Evolutionary conservation across 2,329 filamentous ascomycete genomes (phyloP).

Genomic region (Sclerotinia spermophila): DNA sequence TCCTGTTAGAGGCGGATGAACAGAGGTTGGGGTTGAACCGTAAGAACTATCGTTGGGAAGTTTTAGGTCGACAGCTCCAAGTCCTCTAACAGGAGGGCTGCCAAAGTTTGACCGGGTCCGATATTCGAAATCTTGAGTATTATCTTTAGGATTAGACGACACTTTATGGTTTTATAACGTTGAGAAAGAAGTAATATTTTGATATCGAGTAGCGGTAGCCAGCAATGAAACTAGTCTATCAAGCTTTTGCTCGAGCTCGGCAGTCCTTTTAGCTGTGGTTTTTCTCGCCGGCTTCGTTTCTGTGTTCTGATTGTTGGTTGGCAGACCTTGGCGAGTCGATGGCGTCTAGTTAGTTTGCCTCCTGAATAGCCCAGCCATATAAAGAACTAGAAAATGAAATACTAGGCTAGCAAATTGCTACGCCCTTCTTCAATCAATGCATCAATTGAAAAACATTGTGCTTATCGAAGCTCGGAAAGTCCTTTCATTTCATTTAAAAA

Average conservation of each 20-base stretch:
- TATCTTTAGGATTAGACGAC: background rate
- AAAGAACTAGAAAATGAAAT: background rate
- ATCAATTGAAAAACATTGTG: background rate
- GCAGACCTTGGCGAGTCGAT: constrained; percentile 22
- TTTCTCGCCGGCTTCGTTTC: constrained; percentile 18
- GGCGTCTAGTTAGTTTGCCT: constrained; percentile 10
- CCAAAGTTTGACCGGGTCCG: background rate
- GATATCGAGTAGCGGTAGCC: background rate
- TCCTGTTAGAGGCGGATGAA: background rate
- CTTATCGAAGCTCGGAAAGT: background rate
- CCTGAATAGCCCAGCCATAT: background rate
- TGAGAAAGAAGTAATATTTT: background rate
- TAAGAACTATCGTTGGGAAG: constrained; percentile 1
- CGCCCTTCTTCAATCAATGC: background rate
- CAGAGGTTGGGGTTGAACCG: background rate
- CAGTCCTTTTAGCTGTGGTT: constrained; percentile 21
- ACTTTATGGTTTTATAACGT: background rate
- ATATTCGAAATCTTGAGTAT: background rate
- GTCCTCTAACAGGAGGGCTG: background rate
- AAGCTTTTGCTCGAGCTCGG: constrained; percentile 25
- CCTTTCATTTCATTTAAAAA: background rate
- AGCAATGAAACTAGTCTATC: constrained; percentile 22
- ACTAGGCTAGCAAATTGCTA: background rate
- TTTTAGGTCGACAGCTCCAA: background rate
- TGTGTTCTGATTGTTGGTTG: constrained; percentile 19